Percentiles rank a stretch among this genome's conserved stretches.
Evolutionary conservation across 192 early-diverging fungal genomes (phyloP).

Genomic region (Entophlyctis helioformis): DNA sequence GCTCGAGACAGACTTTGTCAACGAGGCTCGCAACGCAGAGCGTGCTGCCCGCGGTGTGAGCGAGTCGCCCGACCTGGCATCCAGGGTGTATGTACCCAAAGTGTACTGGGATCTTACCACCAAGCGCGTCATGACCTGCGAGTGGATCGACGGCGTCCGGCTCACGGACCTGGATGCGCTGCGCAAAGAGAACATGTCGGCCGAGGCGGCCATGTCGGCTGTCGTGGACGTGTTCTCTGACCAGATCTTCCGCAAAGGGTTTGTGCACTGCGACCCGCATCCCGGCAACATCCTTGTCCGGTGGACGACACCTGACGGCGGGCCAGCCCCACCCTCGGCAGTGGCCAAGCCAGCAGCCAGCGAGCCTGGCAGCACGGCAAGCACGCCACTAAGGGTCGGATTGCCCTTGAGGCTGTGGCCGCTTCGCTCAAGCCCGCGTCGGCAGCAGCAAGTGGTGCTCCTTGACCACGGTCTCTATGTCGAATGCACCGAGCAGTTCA

Average conservation of each 20-base stretch:
- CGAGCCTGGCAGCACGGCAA: too few species aligned
- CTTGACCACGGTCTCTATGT: conserved; percentile 92
- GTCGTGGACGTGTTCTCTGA: conserved; percentile 69
- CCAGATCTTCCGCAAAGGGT: conserved; percentile 77
- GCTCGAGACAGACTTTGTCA: conserved; percentile 80
- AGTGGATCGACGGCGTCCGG: conserved; percentile 80
- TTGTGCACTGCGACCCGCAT: conserved; percentile 61
- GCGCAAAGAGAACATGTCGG: conserved; percentile 19
- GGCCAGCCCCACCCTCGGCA: conserved; percentile 4
- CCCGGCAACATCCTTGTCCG: conserved; percentile 67
- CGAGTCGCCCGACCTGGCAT: conserved; percentile 29
- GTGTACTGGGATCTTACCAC: conserved; percentile 62
- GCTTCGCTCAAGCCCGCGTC: too few species aligned
- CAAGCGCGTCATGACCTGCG: conserved; percentile 63
- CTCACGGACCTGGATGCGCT: conserved; percentile 50
- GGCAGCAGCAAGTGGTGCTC: conserved; percentile 65
- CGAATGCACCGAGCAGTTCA: conserved; percentile 55
- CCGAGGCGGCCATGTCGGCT: conserved; percentile 45
- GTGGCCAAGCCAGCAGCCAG: too few species aligned
- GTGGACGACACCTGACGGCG: conserved; percentile 39
- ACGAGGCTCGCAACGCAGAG: conserved; percentile 72
- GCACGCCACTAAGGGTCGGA: too few species aligned
- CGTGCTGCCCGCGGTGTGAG: conserved; percentile 22
- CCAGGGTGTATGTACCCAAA: conserved; percentile 61
- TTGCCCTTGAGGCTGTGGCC: too few species aligned